A percentile compares a stretch with the other conserved stretches of the same genome.
phyloP scores from a whole-genome alignment of 2,329 filamentous ascomycete genomes.

The Beauveria australis region DNA sequence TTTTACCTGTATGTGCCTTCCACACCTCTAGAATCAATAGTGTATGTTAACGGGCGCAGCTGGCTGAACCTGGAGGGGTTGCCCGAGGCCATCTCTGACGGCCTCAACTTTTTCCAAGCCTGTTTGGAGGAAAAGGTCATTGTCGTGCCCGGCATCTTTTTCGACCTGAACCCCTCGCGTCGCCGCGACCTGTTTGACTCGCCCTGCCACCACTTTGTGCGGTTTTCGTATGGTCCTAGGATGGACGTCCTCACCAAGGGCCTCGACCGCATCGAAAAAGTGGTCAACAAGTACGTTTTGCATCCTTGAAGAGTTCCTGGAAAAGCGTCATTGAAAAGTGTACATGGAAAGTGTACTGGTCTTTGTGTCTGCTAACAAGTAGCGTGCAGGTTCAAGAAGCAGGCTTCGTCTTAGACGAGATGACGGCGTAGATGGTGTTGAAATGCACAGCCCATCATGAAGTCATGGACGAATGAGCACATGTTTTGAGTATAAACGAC shows the following conservation, averaged over 20 bases:
- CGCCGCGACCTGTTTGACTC: slow-evolving; percentile 87
- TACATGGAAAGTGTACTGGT: too few species aligned
- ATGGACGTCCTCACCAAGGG: slow-evolving; percentile 73
- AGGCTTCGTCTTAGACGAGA: not conserved
- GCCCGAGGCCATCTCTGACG: slow-evolving; percentile 78
- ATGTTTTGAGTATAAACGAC: not conserved
- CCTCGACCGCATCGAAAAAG: slow-evolving; percentile 75
- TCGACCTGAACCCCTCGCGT: slow-evolving; percentile 86
- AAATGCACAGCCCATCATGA: not conserved
- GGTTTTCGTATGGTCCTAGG: slow-evolving; percentile 75
- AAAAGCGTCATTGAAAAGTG: too few species aligned
- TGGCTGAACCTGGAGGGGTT: slow-evolving; percentile 58
- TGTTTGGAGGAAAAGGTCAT: slow-evolving; percentile 92
- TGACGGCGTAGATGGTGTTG: not conserved
- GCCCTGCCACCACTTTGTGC: slow-evolving; percentile 87
- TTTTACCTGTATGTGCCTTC: slow-evolving; percentile 71
- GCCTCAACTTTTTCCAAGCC: slow-evolving; percentile 93
- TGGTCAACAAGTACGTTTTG: slow-evolving; percentile 58
- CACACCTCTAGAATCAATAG: not conserved
- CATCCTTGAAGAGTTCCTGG: not conserved
- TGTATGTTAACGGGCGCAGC: slow-evolving; percentile 17
- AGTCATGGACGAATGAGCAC: not conserved
- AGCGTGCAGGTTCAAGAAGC: slow-evolving; percentile 16
- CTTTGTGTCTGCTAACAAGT: slow-evolving; percentile 6
- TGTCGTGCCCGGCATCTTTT: slow-evolving; percentile 95